These are phyloP conservation scores for Epithemia pelagica DNA, from an alignment of 108 stramenopile genomes.

Conservation along the genomic window DNA sequence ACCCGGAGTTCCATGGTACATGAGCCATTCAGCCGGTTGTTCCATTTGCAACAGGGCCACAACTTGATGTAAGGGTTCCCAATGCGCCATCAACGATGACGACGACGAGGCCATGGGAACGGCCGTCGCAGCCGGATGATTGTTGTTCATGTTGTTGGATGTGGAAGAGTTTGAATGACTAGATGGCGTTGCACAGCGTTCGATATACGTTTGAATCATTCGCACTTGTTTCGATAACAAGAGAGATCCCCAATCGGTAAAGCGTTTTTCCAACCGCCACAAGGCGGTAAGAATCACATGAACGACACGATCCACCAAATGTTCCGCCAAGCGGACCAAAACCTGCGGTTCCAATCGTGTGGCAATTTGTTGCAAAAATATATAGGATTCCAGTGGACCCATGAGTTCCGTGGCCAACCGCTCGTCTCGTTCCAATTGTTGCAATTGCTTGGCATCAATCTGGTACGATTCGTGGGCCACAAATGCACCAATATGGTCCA, in stretches of 20 bases:
- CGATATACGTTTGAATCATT: conserved; percentile 40
- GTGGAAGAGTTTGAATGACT: no score
- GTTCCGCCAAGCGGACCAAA: conserved; percentile 21
- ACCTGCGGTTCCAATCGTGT: conserved; percentile 65
- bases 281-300: conserved; percentile 53
- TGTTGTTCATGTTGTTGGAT: no score
- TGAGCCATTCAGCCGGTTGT: conserved; percentile 69
- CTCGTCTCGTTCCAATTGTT: conserved; percentile 51
- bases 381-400: conserved; percentile 41
- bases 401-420: conserved; percentile 51
- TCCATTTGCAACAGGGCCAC: conserved; percentile 70
- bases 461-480: conserved; percentile 61
- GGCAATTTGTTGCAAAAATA: conserved; percentile 39
- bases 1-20: conserved; percentile 10
- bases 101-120: neutral
- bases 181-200: neutral
- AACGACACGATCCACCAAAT: conserved; percentile 36
- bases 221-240: conserved; percentile 81
- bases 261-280: conserved; percentile 33
- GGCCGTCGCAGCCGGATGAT: neutral
- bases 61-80: conserved; percentile 63
- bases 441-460: conserved; percentile 46
- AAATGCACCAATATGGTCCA: conserved; percentile 54
- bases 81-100: conserved; percentile 35
- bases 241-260: conserved; percentile 81